Evolutionary conservation across 2,329 filamentous ascomycete genomes (phyloP), one percentile per base, ranked within the genome.

Genomic region (Verticillium nonalfalfae): DNA sequence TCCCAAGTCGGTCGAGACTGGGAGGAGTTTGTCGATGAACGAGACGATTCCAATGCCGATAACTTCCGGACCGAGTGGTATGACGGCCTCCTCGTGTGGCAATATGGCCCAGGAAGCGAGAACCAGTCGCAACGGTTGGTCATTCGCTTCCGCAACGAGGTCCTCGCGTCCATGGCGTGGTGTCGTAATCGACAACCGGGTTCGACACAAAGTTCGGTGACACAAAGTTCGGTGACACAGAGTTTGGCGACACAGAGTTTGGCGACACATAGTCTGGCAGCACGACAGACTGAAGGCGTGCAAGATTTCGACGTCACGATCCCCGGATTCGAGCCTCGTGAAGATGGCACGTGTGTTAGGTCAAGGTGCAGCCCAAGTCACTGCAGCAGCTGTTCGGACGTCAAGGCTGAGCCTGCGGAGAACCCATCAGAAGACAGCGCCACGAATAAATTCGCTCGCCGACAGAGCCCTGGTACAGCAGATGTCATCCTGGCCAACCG

Each of bases 91-190:
- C 40, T 64, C 2, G 59, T 60, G 5, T 65, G 62, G 60, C 54
- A 54, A 39, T 65, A 65, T 38, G 63, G 60, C 1, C 62, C 62
- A 18, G 57, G 57, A 15, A 59, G 50, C 7, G 60, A 57, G 4
- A n/a, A 9, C 1, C 60, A 59, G 5, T 58, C 62, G 7, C 40
- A 59, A 15, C 58, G 58, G 26, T 59, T 67, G 11, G 38, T 60
- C 3, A 57, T 66, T 13, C 61, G 63, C 18, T 65, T 60, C 36
- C 57, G 66, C 50, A 59, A 61, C 31, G 39, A 65, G 26, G 15
- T 61, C 9, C 57, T 69, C 64, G 81, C 79, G 10, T 36, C 59
- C 0, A 56, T 59, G 13, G 50, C 26, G 1, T 67, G 66, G 66
- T 67, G 66, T 14, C 40, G 58, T 2, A 59, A 52, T 10, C 58